A percentile compares a stretch with the other conserved stretches of the same genome.
Evolutionary conservation across 176 grass and related monocot genomes (phyloP).

Genomic region (Musa schizocarpa): DNA sequence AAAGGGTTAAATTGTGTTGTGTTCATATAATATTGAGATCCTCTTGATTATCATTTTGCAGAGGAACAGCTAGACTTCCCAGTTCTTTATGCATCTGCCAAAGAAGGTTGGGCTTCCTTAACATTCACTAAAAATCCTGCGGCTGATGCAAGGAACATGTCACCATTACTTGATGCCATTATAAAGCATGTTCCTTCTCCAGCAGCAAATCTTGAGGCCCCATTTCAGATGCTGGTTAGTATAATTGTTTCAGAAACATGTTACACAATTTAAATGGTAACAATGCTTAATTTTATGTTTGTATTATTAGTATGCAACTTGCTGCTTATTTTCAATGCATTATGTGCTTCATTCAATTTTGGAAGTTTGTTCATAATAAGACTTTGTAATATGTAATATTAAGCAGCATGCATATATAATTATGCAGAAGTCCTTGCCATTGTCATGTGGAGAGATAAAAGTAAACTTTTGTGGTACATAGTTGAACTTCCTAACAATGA

Average conservation of each 20-base stretch:
- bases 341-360: background rate
- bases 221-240: slow-evolving; percentile 97
- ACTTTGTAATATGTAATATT: background rate
- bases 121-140: slow-evolving; percentile 74
- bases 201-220: slow-evolving; percentile 64
- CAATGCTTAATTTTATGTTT: no score
- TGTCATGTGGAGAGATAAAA: no score
- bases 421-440: background rate
- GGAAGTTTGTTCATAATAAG: background rate
- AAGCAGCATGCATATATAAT: background rate
- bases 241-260: background rate
- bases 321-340: background rate
- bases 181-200: slow-evolving; percentile 70
- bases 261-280: no score
- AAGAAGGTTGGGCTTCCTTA: slow-evolving; percentile 96
- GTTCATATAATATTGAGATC: slow-evolving; percentile 13
- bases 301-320: no score
- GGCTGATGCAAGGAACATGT: slow-evolving; percentile 78
- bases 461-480: no score
- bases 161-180: slow-evolving; percentile 86
- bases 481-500: background rate
- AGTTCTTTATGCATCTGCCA: slow-evolving; percentile 97
- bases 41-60: slow-evolving; percentile 41
- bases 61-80: slow-evolving; percentile 98
- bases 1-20: no score